Base-by-base conservation (phyloP, 768 basidiomycete genomes). In the Suillus placidus region DNA sequence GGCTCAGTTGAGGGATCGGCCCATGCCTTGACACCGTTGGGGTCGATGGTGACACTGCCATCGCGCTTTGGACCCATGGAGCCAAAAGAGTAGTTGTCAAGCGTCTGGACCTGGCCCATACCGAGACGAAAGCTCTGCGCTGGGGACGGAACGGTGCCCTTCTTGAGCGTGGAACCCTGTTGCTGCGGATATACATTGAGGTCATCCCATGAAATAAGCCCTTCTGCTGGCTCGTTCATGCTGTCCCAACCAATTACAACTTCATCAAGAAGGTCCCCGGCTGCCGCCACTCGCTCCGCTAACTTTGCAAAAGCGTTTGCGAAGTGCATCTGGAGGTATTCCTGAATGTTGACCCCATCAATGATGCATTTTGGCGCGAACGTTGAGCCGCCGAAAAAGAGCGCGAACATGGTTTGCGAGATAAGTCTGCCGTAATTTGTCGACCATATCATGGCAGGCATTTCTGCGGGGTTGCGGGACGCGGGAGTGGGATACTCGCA, bases 241-340 rank as follows among this genome's bases (percentile, higher is more conserved):
- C 89, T 91, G 74, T 99, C 97, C 97, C 97, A 99, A 0, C 97
- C 97, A 57, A 99, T 90, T 13, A 99, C 85, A 69, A 94, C 95
- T 47, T 88, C 87, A 37, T 99, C 95, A 26, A 93, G 74, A 43
- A 98, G 76, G 40, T 86, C 89, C 0, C 90, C 91, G 0, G 88
- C 89, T n/a, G 87, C 88, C 6, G 82, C 79, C 61, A 97, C 89
- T 42, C 85, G 83, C 74, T 94, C 89, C 0, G 92, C 94, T 34
- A 97, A 83, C 47, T 80, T 80, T 3, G 88, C 91, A 68, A 92
- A 86, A 0, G 95, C 94, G 18, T 82, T 84, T 66, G 92, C 87
- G 73, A 83, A 95, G 71, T 93, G 93, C 0, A 80, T 77, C 71
- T 94, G 91, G 1, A 97, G 84, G 71, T 88, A 98, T 65, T 95